A percentile compares a stretch with the other conserved stretches of the same genome.
Conservation (phyloP, 768 basidiomycete genomes). For the Paxillus rubicundulus region DNA sequence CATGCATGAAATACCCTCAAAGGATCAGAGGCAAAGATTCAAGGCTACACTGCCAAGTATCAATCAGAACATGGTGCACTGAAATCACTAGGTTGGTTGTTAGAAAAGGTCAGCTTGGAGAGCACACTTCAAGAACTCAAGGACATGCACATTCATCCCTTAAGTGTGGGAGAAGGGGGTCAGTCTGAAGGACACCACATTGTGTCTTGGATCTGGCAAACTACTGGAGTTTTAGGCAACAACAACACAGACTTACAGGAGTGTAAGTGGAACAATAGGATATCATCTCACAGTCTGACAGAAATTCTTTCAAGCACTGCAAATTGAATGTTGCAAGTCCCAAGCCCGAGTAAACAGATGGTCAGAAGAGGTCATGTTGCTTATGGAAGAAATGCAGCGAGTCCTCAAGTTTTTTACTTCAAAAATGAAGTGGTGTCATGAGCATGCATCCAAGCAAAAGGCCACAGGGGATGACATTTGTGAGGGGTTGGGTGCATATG, state of each 20-base stretch:
- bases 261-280: neutral
- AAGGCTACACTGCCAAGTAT: neutral
- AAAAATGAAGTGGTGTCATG: too few relatives aligned
- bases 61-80: conserved; percentile 5
- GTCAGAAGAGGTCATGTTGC: conserved; percentile 21
- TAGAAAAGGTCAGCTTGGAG: neutral
- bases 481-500: too few relatives aligned
- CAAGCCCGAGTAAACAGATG: conserved; percentile 12
- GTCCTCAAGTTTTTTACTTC: conserved; percentile 7
- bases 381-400: conserved; percentile 27
- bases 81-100: neutral
- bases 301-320: conserved; percentile 10
- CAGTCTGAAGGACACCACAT: conserved; percentile 5
- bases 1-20: conserved; percentile 1
- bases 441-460: too few relatives aligned
- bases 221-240: neutral
- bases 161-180: neutral
- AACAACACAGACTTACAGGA: neutral
- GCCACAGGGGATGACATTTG: too few relatives aligned
- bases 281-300: neutral
- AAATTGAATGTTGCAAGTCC: conserved; percentile 15
- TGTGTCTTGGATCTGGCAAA: conserved; percentile 7
- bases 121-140: neutral
- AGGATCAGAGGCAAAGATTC: conserved; percentile 6
- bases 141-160: neutral